These are phyloP conservation scores for Penicillium sp. DNA, from an alignment of 2,329 filamentous ascomycete genomes.

Conservation along the genomic window DNA sequence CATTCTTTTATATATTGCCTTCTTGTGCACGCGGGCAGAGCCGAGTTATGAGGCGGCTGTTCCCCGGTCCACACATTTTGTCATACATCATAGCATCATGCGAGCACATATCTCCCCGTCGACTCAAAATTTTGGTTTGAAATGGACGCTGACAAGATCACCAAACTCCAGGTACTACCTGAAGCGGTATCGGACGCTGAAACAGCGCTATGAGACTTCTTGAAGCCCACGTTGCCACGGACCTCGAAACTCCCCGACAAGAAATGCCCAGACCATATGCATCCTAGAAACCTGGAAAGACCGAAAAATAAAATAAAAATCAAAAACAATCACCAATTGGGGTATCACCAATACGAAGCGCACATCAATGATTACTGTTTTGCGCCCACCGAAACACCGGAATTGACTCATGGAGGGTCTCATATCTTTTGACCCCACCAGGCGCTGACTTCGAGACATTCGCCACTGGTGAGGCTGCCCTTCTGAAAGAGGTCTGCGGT, in stretches of 20 bases:
- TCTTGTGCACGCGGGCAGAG: slow-evolving; percentile 19
- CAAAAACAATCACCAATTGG: slow-evolving; percentile 24
- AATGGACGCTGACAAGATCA: slow-evolving; percentile 23
- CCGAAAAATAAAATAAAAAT: slow-evolving; percentile 18
- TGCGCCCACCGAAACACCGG: slow-evolving; percentile 32
- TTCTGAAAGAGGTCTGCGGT: slow-evolving; percentile 79
- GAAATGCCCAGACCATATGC: slow-evolving; percentile 21
- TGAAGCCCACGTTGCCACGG: slow-evolving; percentile 22
- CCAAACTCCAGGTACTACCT: slow-evolving; percentile 70
- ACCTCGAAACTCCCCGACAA: slow-evolving; percentile 8
- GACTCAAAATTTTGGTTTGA: slow-evolving; percentile 6
- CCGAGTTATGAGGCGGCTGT: slow-evolving; percentile 13
- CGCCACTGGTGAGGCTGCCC: slow-evolving; percentile 74
- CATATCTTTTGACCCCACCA: slow-evolving; percentile 63
- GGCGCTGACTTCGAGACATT: slow-evolving; percentile 70
- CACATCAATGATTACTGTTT: slow-evolving; percentile 31
- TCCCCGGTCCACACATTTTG: slow-evolving; percentile 13
- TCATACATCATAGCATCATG: slow-evolving; percentile 26
- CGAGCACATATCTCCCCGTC: slow-evolving; percentile 10
- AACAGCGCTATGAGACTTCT: slow-evolving; percentile 68
- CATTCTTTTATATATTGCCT: slow-evolving; percentile 20
- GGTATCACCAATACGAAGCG: slow-evolving; percentile 42
- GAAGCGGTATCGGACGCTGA: slow-evolving; percentile 82
- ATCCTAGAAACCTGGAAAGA: slow-evolving; percentile 20
- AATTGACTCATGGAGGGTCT: slow-evolving; percentile 22